Base-by-base conservation (phyloP, 1,284 basidiomycete genomes). In the Meripilus lineatus region DNA sequence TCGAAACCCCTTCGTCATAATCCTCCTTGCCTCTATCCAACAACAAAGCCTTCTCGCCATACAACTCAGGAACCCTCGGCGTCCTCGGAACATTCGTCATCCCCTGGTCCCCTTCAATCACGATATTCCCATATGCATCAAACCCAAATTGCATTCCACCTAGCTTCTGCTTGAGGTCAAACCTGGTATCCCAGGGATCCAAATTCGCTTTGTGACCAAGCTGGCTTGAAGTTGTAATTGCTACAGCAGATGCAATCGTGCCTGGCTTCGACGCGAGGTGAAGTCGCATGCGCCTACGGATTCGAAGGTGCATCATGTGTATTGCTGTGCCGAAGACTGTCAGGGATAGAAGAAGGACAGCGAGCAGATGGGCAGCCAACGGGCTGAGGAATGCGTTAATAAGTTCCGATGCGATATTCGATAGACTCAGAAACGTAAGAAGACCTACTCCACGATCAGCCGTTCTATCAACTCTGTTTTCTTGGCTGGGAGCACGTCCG, bases 181-280 rank as follows among this genome's bases (percentile, higher is more conserved):
- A 38, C 32, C 67, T 59, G 42, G 73, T 61, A 54, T 84, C 80
- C 45, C 78, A 81, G 0, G 81, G 82, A 18, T 72, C 53, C n/a
- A 83, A 59, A 11, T 80, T 65, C 8, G 8, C 28, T n/a, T n/a
- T n/a, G 35, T 78, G 69, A 22, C 79, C 81, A 47, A 81, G 81
- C 22, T 80, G 81, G 25, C 78, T 80, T 22, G 70, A 75, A 1
- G 76, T 64, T 0, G 82, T 80, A 45, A 81, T 65, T 2, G 81
- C 70, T 5, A 75, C 63, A 23, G 72, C 65, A 5, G 72, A 62
- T 3, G 72, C 81, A 36, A 84, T 78, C 26, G 70, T 74, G n/a
- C 82, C 81, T 0, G 81, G 81, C 5, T 69, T 65, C 18, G 72
- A 63, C 2, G 77, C 67, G 11, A 85, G 62, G 54, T 71, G 71